Conservation (phyloP, 2,329 filamentous ascomycete species). For the Ceratocystis lukuohia region DNA sequence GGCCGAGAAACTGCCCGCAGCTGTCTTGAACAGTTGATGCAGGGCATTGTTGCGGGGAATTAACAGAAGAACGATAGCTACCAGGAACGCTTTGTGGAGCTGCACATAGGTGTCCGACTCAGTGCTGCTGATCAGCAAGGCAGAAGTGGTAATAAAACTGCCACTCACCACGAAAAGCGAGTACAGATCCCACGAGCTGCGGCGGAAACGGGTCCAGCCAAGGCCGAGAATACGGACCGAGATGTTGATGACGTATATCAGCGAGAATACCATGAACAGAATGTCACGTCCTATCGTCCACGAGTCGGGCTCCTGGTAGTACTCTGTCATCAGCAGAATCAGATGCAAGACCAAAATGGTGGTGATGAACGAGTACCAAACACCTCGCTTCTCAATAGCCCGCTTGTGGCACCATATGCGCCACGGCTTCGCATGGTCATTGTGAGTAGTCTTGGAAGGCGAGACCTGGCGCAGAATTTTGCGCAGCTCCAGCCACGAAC, state of each 20-base stretch:
- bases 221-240: conserved; percentile 73
- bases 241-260: conserved; percentile 74
- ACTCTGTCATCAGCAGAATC: conserved; percentile 71
- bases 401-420: conserved; percentile 91
- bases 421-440: conserved; percentile 62
- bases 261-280: conserved; percentile 67
- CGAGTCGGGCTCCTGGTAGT: conserved; percentile 55
- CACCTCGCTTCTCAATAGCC: conserved; percentile 84
- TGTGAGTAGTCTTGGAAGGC: conserved; percentile 81
- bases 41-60: conserved; percentile 95
- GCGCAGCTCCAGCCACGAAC: conserved; percentile 88
- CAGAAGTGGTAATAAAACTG: conserved; percentile 63
- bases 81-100: conserved; percentile 86
- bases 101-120: conserved; percentile 54
- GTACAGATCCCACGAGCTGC: conserved; percentile 92
- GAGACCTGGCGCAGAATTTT: conserved; percentile 88
- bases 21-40: conserved; percentile 97
- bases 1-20: conserved; percentile 77
- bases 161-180: conserved; percentile 68
- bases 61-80: conserved; percentile 74
- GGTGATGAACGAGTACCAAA: conserved; percentile 79
- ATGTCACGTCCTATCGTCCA: conserved; percentile 62
- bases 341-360: conserved; percentile 68
- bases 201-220: conserved; percentile 80
- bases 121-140: conserved; percentile 54